Base-by-base conservation (phyloP, 2,329 filamentous ascomycete genomes). In the Calonectria leucothoes region DNA sequence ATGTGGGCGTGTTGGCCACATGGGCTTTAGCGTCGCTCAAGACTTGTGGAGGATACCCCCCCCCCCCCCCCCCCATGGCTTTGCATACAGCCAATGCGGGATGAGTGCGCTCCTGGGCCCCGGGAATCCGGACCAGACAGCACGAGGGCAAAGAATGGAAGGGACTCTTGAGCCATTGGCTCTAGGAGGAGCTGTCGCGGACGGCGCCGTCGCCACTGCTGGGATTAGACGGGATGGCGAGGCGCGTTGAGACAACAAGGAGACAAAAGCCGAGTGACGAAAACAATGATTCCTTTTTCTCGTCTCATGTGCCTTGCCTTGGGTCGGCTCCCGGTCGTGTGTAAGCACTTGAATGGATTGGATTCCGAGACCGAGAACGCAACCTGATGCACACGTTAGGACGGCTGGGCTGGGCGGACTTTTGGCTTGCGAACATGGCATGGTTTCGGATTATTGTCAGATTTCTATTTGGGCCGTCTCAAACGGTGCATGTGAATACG, bases 1-100 rank as follows among this genome's bases (percentile, higher is more conserved):
- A 59, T 61, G 59, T 65, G 65, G 63, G 61, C 57, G 45, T 69
- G 42, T 63, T 37, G 61, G 42, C 72, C 72, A 69, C 73, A 69
- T 75, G 68, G 73, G 57, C 63, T 73, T 75, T 76, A 73, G 74
- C 73, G 70, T 69, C 52, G n/a, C 29, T 71, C 37, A 27, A 61
- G n/a, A 25, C 51, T 49, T 69, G 67, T 59, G 57, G 70, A 65
- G 65, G 64, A 37, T 17, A 33, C 48, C 33, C n/a, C n/a, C n/a
- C n/a, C n/a, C n/a, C n/a, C n/a, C n/a, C n/a, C n/a, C n/a, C n/a
- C n/a, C n/a, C 55, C 65, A 65, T 48, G 59, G 68, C 55, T 66
- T 42, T 74, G 65, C 71, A 71, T 64, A 61, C 48, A 61, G 64
- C 59, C 64, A 70, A 57, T 45, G 63, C 65, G 57, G 55, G 42